Base-by-base conservation (phyloP, 2,329 filamentous ascomycete genomes). In the Clonostachys sp. region DNA sequence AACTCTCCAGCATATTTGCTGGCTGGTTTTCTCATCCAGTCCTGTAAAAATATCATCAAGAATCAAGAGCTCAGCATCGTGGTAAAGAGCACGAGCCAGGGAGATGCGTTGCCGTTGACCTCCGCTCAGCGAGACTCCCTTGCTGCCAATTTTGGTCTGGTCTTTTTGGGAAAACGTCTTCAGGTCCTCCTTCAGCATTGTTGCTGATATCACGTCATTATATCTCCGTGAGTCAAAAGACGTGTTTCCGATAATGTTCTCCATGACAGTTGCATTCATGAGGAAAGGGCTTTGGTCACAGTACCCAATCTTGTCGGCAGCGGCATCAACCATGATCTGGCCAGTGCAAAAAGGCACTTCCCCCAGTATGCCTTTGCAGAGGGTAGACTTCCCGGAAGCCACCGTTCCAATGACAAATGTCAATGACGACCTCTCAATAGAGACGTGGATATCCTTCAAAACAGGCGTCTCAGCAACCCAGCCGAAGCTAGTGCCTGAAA, bases 21-120 rank as follows among this genome's bases (percentile, higher is more conserved):
- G 55, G 44, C 73, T 68, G 0, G 75, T 79, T 3, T 69, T 57
- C 3, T 65, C 58, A 50, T 77, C 73, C 0, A 76, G 54, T 0
- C 66, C 71, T 24, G 69, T 70, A 9, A 77, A 62, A 0, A 65
- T 55, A 35, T 78, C 73, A 49, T 78, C 74, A 7, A 77, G 55
- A 2, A 78, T 51, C 34, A 73, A 51, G 33, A 75, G 54, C 24
- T 30, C 24, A 5, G 61, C 57, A 9, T 61, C 55, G 1, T 66
- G 61, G 51, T 74, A 78, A 0, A 77, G 50, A 1, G 74, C 74
- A 0, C 74, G 61, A 0, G 74, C 74, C 3, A 77, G 57, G 14
- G 57, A 56, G 1, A 66, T 53, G 3, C 67, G 59, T 5, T 68
- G 61, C 41, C 57, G 57, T 49, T 74, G 71, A 0, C 72, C 72